Base-by-base conservation (phyloP, 2,329 filamentous ascomycete species). In the Venturia oleaginea region DNA sequence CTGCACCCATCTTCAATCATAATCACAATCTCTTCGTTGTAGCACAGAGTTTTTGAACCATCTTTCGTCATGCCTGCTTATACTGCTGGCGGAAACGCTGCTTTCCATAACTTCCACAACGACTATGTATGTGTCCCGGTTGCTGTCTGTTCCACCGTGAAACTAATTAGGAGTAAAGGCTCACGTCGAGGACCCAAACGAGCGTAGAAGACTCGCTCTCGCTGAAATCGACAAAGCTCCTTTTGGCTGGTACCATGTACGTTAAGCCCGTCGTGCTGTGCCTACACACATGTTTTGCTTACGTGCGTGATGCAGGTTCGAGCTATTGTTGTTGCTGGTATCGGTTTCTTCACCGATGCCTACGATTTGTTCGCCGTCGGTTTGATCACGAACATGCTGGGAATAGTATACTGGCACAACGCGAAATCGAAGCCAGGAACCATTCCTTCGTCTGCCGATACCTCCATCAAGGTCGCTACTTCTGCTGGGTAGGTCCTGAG, bases 321-420 rank as follows among this genome's bases (percentile, higher is more conserved):
- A 48, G 88, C 90, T 65, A 84, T 90, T 63, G 77, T 90, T 10
- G 90, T 93, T 30, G 90, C 90, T 37, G 90, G 91, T 70, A 88
- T 93, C 67, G 91, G 90, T 69, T 94, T 95, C 84, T 94, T 94
- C 77, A 93, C 90, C 19, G 91, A 93, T 73, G 89, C 89, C 15
- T 93, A 92, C 76, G 71, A 68, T 68, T 70, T 76, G 38, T 94
- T 94, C 75, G 86, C 87, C 71, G 87, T 89, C 69, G 88, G 86
- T 68, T 79, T 91, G 71, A 79, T 88, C 67, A 90, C 88, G 34
- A 82, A 84, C 67, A 91, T 92, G 88, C 74, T 92, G 61, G 90
- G 90, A 51, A 85, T 92, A 60, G 89, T 92, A 68, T 93, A 89
- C 79, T 92, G 83, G 73, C 72, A 76, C 69, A 42, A 61, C 42